Conservation (phyloP, 176 grass and related monocot genomes). For the Pontederia paniculata region DNA sequence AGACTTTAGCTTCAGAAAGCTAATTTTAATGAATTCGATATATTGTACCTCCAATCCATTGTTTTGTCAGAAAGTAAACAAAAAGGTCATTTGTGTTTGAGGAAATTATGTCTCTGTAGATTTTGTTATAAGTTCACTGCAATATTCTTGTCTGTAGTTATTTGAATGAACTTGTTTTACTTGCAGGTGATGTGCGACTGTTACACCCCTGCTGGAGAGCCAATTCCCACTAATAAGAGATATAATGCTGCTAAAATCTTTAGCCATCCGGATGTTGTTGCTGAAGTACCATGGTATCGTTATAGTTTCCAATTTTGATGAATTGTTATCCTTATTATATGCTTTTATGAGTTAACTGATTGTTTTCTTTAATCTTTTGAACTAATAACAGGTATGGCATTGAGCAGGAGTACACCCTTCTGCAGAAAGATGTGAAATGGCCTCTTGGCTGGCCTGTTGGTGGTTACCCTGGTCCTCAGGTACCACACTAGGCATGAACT, state of each 20-base stretch:
- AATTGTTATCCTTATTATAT: background rate
- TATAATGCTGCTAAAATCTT: constrained; percentile 71
- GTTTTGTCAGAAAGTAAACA: too few species aligned
- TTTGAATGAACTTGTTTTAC: background rate
- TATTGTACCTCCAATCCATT: too few species aligned
- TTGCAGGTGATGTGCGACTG: constrained; percentile 95
- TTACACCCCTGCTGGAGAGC: constrained; percentile 84
- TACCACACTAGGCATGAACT: background rate
- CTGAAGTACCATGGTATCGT: constrained; percentile 71
- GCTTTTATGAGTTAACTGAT: background rate
- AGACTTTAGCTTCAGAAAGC: too few species aligned
- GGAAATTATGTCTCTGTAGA: too few species aligned
- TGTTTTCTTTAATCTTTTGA: background rate
- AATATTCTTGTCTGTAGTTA: background rate
- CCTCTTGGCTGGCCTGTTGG: constrained; percentile 94
- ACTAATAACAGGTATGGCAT: constrained; percentile 64
- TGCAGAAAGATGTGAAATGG: constrained; percentile 91
- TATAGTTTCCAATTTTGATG: background rate
- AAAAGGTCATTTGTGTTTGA: too few species aligned
- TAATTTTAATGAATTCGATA: too few species aligned
- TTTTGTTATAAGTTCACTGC: background rate
- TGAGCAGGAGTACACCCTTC: constrained; percentile 98
- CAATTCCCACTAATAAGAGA: constrained; percentile 94
- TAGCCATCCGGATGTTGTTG: constrained; percentile 48
- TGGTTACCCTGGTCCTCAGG: constrained; percentile 94